Percentiles rank a stretch among this genome's conserved stretches.
These are phyloP conservation scores for Salicornia ramosissima DNA, from an alignment of 148 eudicot species.

Conservation along the genomic window DNA sequence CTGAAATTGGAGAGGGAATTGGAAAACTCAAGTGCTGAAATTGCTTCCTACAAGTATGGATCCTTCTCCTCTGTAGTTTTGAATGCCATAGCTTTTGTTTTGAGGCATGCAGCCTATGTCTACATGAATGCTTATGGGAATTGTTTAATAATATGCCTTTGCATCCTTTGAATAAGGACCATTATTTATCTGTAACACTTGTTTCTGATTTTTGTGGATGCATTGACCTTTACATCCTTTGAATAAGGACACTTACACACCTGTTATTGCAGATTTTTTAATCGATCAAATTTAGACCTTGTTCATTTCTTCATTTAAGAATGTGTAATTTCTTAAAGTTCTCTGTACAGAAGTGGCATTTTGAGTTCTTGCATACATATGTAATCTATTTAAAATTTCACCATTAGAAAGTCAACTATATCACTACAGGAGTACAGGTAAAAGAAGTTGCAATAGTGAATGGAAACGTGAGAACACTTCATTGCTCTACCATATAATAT, in stretches of 20 bases:
- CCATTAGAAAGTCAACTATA: not conserved
- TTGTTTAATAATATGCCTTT: not conserved
- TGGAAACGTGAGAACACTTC: not conserved
- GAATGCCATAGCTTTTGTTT: slow-evolving; percentile 1
- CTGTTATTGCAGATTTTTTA: too few relatives aligned
- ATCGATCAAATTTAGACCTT: not conserved
- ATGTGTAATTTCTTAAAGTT: not conserved
- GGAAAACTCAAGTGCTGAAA: slow-evolving; percentile 69
- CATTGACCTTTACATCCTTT: not conserved
- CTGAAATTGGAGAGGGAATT: slow-evolving; percentile 86
- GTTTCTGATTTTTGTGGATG: too few relatives aligned
- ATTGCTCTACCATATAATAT: too few relatives aligned
- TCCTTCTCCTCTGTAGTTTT: slow-evolving; percentile 8
- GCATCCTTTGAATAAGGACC: not conserved
- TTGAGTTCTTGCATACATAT: not conserved
- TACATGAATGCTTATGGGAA: not conserved
- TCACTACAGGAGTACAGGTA: not conserved
- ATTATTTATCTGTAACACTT: too few relatives aligned
- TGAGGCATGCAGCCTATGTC: not conserved
- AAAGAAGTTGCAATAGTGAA: not conserved
- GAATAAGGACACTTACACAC: not conserved
- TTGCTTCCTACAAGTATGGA: slow-evolving; percentile 68
- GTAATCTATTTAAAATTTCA: not conserved
- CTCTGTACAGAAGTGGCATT: not conserved
- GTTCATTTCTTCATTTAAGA: not conserved